phyloP scores from a whole-genome alignment of 2,329 filamentous ascomycete species.

The Scytalidium sp. region DNA sequence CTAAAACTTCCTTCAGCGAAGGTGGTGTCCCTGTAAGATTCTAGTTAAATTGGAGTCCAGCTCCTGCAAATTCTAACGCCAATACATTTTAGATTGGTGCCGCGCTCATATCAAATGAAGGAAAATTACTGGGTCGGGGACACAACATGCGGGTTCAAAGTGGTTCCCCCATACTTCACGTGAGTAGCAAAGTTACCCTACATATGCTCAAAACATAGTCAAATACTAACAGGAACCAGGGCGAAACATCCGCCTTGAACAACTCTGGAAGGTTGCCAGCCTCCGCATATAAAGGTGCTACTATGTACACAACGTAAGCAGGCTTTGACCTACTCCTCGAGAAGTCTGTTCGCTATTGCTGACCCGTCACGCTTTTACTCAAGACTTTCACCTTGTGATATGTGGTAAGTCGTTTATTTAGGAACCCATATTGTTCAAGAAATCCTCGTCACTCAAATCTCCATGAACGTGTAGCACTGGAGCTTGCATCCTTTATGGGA shows the following conservation, averaged over 20 bases:
- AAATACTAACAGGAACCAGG: constrained; percentile 48
- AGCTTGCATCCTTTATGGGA: constrained; percentile 72
- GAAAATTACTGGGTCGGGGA: constrained; percentile 66
- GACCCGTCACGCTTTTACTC: neutral
- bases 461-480: constrained; percentile 53
- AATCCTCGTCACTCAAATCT: constrained; percentile 9
- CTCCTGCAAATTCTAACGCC: neutral
- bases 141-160: constrained; percentile 77
- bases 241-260: constrained; percentile 73
- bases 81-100: constrained; percentile 43
- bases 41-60: too few species aligned
- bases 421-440: constrained; percentile 8
- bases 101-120: constrained; percentile 63
- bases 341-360: neutral
- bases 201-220: too few species aligned
- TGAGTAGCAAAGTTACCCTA: constrained; percentile 36
- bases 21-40: constrained; percentile 45
- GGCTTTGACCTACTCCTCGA: neutral
- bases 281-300: constrained; percentile 64
- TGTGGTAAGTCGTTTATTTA: constrained; percentile 44
- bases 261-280: constrained; percentile 71
- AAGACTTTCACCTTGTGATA: constrained; percentile 69
- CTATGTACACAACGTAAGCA: constrained; percentile 71
- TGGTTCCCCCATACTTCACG: constrained; percentile 68
- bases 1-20: constrained; percentile 40